Conservation (phyloP, 2,329 filamentous ascomycete species). For the Xylariaceae sp. region DNA sequence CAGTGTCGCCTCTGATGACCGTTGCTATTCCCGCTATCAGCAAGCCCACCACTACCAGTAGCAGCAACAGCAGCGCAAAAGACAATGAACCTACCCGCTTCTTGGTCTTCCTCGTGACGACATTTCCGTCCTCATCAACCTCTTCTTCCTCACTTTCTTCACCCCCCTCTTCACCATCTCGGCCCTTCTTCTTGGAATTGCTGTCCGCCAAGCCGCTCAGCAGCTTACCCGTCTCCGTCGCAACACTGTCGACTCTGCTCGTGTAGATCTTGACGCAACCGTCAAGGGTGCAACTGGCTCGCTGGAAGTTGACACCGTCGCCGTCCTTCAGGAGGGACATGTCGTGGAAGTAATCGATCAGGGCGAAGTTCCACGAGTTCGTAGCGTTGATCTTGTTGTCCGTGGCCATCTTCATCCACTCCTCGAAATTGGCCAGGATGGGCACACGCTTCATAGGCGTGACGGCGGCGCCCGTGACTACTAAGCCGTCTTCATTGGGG, state of each 20-base stretch:
- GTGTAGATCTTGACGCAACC: conserved; percentile 99
- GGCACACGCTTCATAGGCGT: conserved; percentile 96
- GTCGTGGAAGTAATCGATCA: conserved; percentile 99
- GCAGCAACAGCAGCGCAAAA: background rate
- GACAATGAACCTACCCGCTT: conserved; percentile 61
- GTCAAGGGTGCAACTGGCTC: conserved; percentile 93
- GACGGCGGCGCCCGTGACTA: conserved; percentile 68
- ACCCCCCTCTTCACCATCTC: conserved; percentile 59
- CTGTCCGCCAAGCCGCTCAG: conserved; percentile 90
- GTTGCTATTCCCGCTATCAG: conserved; percentile 42
- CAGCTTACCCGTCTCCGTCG: conserved; percentile 92
- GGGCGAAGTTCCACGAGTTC: conserved; percentile 99
- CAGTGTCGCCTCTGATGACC: conserved; percentile 88
- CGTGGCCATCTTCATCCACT: conserved; percentile 99
- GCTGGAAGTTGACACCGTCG: conserved; percentile 96
- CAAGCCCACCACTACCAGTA: conserved; percentile 1
- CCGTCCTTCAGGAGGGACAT: conserved; percentile 97
- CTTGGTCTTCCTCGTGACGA: conserved; percentile 56
- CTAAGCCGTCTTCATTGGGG: conserved; percentile 53
- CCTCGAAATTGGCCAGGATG: conserved; percentile 95
- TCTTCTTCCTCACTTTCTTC: conserved; percentile 63
- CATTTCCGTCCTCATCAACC: conserved; percentile 55
- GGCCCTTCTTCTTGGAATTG: conserved; percentile 67
- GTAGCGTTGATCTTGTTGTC: conserved; percentile 98
- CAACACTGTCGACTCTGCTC: conserved; percentile 94